Evolutionary conservation across 2,329 filamentous ascomycete species (phyloP).

Genomic region (Thyridium curvatum): DNA sequence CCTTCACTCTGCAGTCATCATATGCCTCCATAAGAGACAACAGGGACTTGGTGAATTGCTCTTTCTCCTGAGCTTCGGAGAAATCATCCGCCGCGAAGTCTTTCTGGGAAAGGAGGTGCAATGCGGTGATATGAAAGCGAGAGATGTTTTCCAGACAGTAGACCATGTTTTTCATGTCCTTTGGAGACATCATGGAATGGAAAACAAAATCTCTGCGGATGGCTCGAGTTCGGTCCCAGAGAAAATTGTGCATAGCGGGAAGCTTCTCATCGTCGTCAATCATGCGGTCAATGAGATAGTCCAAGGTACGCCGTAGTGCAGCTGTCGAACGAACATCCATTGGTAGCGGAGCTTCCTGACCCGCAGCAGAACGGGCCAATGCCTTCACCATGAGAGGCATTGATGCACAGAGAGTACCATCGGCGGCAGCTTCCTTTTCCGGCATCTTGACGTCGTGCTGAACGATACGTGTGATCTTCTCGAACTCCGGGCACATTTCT

Average conservation of each 20-base stretch:
- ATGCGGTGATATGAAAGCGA: slow-evolving; percentile 58
- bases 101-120: slow-evolving; percentile 55
- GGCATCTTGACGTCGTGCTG: slow-evolving; percentile 51
- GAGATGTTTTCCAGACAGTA: slow-evolving; percentile 61
- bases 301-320: slow-evolving; percentile 51
- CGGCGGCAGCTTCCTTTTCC: slow-evolving; percentile 41
- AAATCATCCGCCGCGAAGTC: slow-evolving; percentile 54
- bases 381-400: slow-evolving; percentile 59
- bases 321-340: slow-evolving; percentile 60
- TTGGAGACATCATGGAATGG: slow-evolving; percentile 51
- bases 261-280: slow-evolving; percentile 49
- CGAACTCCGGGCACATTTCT: slow-evolving; percentile 64
- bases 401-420: slow-evolving; percentile 37
- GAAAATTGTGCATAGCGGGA: slow-evolving; percentile 51
- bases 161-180: slow-evolving; percentile 52
- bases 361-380: slow-evolving; percentile 60
- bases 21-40: slow-evolving; percentile 61
- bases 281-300: slow-evolving; percentile 58
- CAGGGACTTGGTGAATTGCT: slow-evolving; percentile 60
- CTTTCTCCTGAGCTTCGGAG: slow-evolving; percentile 60
- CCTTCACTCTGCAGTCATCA: slow-evolving; percentile 55
- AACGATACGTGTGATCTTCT: slow-evolving; percentile 56
- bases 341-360: slow-evolving; percentile 60
- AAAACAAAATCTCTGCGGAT: slow-evolving; percentile 65
- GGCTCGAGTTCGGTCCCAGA: slow-evolving; percentile 63